phyloP scores from a whole-genome alignment of 2,329 filamentous ascomycete species.

The Raffaelea ambrosiae region DNA sequence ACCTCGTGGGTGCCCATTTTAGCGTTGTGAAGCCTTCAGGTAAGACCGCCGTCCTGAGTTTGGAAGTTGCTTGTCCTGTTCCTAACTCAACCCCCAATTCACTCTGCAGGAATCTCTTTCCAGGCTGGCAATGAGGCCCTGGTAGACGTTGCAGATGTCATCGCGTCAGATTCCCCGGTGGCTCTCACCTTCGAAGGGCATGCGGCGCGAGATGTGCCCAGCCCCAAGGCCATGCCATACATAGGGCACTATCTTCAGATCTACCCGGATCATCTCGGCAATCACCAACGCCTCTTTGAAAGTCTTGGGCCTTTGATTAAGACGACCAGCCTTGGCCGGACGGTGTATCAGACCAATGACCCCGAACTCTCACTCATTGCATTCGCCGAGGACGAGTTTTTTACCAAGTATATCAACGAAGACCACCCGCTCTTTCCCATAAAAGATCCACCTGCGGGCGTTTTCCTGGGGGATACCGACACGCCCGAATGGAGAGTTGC shows the following conservation, averaged over 20 bases:
- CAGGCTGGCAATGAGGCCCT: conserved; percentile 2
- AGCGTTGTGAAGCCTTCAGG: conserved; percentile 32
- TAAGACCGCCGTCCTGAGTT: too few species aligned
- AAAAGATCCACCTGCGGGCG: conserved; percentile 30
- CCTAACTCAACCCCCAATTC: too few species aligned
- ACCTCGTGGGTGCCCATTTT: conserved; percentile 32
- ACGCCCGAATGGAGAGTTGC: conserved; percentile 39
- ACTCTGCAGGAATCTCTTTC: too few species aligned
- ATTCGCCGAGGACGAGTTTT: conserved; percentile 41
- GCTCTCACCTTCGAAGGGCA: conserved; percentile 40
- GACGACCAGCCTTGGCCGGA: conserved; percentile 42
- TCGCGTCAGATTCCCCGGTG: conserved; percentile 22
- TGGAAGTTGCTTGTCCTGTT: too few species aligned
- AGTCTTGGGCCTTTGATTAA: conserved; percentile 43
- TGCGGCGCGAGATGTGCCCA: conserved; percentile 38
- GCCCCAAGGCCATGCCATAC: conserved; percentile 37
- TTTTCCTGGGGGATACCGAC: conserved; percentile 43
- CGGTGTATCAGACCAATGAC: conserved; percentile 41
- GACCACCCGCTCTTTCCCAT: conserved; percentile 37
- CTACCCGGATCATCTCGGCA: conserved; percentile 49
- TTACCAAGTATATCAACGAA: conserved; percentile 44
- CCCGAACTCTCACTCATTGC: conserved; percentile 35
- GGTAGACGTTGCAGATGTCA: conserved; percentile 3
- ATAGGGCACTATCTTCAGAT: conserved; percentile 47
- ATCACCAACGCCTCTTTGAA: conserved; percentile 45